Evolutionary conservation across 2,329 filamentous ascomycete genomes (phyloP), one percentile per base, ranked within the genome.

Genomic region (Colletotrichum lentis): DNA sequence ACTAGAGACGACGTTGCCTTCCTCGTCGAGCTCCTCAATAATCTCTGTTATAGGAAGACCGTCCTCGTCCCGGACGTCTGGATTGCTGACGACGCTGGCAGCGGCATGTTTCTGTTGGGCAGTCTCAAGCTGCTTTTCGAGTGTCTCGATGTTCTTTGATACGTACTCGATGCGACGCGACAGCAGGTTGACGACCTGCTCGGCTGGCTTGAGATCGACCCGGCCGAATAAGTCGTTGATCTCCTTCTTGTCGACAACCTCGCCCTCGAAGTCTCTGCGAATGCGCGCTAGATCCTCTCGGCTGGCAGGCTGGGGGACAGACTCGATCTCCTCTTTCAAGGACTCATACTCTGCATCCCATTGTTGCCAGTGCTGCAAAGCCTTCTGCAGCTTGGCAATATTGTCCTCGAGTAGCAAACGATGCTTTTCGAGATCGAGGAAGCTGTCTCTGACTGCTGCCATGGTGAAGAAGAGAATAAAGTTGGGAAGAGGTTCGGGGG

Each of bases 331-430:
- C 76, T 96, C 93, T 76, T 92, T 94, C 70, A 98, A 84, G 27
- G 90, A 88, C 76, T 97, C 93, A 78, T 98, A 98, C 77, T 98
- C 95, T 55, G 91, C 88, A 77, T 97, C 94, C 87, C 92, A 96
- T 62, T 90, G 90, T 71, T 92, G 91, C 95, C 95, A 99, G 80
- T 97, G 91, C 70, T 89, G 88, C 61, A 98, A 84, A 7, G 91
- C 90, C 74, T 91, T 88, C 63, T 88, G 88, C 22, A 98, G 86
- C 76, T 93, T 88, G 57, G 84, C 81, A 54, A 97, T 86, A 71
- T 90, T 93, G 44, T 88, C 86, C 77, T 97, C 92, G 8, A 98
- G 88, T 69, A 89, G 85, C 72, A 86, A 82, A 18, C 92, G 87
- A 75, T 95, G 92, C 69, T 86, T 86, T 77, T 97, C 93, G 49